Conservation (phyloP, 805 yeast genomes). For the Ogataea trehaloabstinens region DNA sequence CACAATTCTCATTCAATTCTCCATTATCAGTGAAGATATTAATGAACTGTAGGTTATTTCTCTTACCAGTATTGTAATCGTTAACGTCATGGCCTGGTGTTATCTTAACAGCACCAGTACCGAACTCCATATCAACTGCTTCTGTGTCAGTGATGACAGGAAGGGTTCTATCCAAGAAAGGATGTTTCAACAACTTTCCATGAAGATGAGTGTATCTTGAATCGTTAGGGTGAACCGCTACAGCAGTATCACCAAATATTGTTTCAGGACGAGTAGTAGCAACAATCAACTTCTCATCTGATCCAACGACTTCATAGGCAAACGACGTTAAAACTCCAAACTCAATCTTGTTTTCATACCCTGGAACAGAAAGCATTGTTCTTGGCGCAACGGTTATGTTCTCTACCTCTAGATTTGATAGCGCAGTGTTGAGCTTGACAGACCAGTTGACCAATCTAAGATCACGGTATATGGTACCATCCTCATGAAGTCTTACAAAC, state of each 20-base stretch:
- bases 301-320: conserved; percentile 82
- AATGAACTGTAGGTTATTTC: conserved; percentile 83
- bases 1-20: conserved; percentile 84
- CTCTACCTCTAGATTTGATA: conserved; percentile 94
- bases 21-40: conserved; percentile 94
- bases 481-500: conserved; percentile 87
- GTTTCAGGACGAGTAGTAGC: conserved; percentile 99
- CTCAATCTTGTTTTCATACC: conserved; percentile 85
- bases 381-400: conserved; percentile 84
- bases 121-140: conserved; percentile 98
- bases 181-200: conserved; percentile 89
- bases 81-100: conserved; percentile 98
- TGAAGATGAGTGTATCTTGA: conserved; percentile 90
- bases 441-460: conserved; percentile 95
- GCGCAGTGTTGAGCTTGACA: conserved; percentile 88
- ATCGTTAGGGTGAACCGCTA: conserved; percentile 97
- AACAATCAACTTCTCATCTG: conserved; percentile 83
- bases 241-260: conserved; percentile 94
- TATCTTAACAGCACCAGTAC: conserved; percentile 99
- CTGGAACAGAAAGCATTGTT: conserved; percentile 81
- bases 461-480: conserved; percentile 93
- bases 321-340: conserved; percentile 97
- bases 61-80: conserved; percentile 95
- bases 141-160: conserved; percentile 89
- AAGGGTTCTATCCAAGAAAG: conserved; percentile 77